These are phyloP conservation scores for Hapsidospora chrysogenum DNA, from an alignment of 495 filamentous ascomycete species.

Conservation along the genomic window DNA sequence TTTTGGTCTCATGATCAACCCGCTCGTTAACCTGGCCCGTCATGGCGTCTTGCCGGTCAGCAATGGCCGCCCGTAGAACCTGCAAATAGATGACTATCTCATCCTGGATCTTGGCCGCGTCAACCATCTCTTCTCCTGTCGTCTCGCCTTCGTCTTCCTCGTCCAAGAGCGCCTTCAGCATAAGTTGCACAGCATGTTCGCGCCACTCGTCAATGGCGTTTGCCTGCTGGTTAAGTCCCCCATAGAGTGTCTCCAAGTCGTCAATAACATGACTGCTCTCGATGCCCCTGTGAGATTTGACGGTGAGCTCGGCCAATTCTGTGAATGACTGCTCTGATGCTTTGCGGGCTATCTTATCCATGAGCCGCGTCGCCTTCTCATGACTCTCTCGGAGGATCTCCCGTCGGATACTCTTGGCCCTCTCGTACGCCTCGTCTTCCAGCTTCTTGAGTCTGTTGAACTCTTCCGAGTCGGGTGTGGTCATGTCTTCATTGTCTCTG, in stretches of 20 bases:
- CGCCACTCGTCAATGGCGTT: slow-evolving; percentile 56
- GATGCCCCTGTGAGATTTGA: slow-evolving; percentile 10
- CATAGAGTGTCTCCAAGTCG: slow-evolving; percentile 20
- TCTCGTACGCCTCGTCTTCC: slow-evolving; percentile 58
- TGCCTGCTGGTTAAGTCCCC: slow-evolving; percentile 51
- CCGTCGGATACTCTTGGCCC: slow-evolving; percentile 56
- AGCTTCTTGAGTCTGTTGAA: slow-evolving; percentile 46
- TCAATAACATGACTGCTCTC: slow-evolving; percentile 17
- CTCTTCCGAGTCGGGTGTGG: slow-evolving; percentile 43
- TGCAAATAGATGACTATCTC: slow-evolving; percentile 68
- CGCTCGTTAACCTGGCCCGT: slow-evolving; percentile 58
- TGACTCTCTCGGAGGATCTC: slow-evolving; percentile 45
- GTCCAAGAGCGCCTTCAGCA: slow-evolving; percentile 64
- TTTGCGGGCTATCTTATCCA: slow-evolving; percentile 31
- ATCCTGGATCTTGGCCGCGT: slow-evolving; percentile 74
- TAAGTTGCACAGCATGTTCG: slow-evolving; percentile 46
- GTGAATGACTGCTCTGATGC: slow-evolving; percentile 35
- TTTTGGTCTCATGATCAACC: slow-evolving; percentile 57
- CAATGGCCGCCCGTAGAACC: slow-evolving; percentile 53
- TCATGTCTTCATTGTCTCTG: slow-evolving; percentile 48
- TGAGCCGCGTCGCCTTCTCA: slow-evolving; percentile 15
- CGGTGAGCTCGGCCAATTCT: slow-evolving; percentile 37
- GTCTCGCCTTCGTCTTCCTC: slow-evolving; percentile 51
- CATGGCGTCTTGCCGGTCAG: slow-evolving; percentile 60
- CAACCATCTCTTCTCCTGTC: slow-evolving; percentile 78